A percentile compares a stretch with the other conserved stretches of the same genome.
These are phyloP conservation scores for Candolleomyces eurysporus DNA, from an alignment of 768 basidiomycete species.

Conservation along the genomic window DNA sequence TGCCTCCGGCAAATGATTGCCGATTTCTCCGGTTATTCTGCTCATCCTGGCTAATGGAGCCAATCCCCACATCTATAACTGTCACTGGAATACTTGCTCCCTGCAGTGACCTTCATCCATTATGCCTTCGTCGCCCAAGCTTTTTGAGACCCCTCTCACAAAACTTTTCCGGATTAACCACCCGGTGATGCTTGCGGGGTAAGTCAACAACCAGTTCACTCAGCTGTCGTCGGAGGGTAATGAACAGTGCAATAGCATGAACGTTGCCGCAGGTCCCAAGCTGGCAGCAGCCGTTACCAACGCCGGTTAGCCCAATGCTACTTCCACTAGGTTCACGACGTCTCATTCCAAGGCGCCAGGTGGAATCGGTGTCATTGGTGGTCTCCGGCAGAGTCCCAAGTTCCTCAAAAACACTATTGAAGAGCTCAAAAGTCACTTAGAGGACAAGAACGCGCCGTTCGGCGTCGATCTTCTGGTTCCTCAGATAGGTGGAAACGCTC, in stretches of 20 bases:
- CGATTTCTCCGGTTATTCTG: neutral
- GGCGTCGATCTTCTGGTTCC: constrained; percentile 85
- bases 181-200: constrained; percentile 82
- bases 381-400: constrained; percentile 69
- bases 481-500: constrained; percentile 75
- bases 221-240: neutral
- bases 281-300: constrained; percentile 92
- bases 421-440: constrained; percentile 71
- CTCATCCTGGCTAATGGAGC: neutral
- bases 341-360: constrained; percentile 28
- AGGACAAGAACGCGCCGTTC: constrained; percentile 73
- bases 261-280: constrained; percentile 81
- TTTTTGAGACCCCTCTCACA: constrained; percentile 75
- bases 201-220: constrained; percentile 13
- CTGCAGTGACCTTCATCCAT: constrained; percentile 9
- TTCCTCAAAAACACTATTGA: constrained; percentile 65
- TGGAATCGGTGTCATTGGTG: constrained; percentile 88
- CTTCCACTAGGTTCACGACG: neutral
- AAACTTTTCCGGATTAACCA: constrained; percentile 76
- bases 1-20: neutral
- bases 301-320: constrained; percentile 45
- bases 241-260: constrained; percentile 53
- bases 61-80: neutral
- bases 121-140: constrained; percentile 66
- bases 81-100: neutral